Evolutionary conservation across 257 asterid species (phyloP), one percentile per base, ranked within the genome.

Genomic region (Apocynum venetum): DNA sequence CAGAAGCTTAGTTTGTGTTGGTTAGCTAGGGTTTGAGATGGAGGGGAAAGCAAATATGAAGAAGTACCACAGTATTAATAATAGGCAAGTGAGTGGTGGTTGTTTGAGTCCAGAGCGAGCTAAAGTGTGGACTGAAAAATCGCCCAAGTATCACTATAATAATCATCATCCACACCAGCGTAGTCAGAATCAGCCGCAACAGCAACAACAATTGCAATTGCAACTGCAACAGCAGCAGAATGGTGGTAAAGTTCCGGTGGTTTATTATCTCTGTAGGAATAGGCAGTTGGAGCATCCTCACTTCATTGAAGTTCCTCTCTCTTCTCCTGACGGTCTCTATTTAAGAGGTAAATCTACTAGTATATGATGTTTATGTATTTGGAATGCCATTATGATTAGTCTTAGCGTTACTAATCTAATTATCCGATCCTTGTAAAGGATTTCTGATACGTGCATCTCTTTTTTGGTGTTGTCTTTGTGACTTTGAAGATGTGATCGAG

Each of bases 221-320:
- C 89, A 80, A 47, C 88, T 80, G 70, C 85, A 59, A 66, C 85
- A 81, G 46, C 71, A 74, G 70, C 73, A 41, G 15, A 75, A 56
- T 15, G 81, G 80, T 77, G 76, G 84, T n/a, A 88, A 83, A 81
- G 97, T 88, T 19, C 89, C 94, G 1, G 97, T 96, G 17, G 87
- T 96, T 79, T 96, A 96, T 85, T 96, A 96, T 76, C 89, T 96
- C 1, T 90, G 92, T 76, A 80, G 96, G 77, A 93, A 93, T 86
- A 86, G 93, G 51, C 98, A 90, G 71, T 93, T 96, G 41, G 97
- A 96, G 84, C 99, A 96, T 83, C 99, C 99, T 55, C 99, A 96
- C 82, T 96, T 96, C 88, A 96, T 96, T 89, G 97, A 96, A 85
- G 97, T 96, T 6, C 89, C 97, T 52, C 82, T 89, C 74, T 90